These are phyloP conservation scores for Ogataea populi-albae DNA, from an alignment of 805 yeast genomes.

Conservation along the genomic window DNA sequence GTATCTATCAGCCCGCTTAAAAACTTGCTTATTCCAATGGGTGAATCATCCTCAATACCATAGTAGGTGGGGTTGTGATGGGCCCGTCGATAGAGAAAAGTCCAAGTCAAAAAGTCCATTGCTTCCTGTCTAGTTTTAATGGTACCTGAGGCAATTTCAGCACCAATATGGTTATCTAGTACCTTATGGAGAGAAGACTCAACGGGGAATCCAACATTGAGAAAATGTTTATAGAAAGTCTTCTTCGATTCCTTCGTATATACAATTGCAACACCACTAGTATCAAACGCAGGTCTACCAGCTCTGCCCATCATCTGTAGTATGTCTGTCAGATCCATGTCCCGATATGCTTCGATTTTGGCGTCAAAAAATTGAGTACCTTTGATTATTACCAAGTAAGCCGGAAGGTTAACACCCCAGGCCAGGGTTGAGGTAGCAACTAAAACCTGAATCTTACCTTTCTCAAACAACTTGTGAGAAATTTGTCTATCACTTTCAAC, in stretches of 20 bases:
- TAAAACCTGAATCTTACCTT: constrained; percentile 65
- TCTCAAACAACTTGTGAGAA: constrained; percentile 66
- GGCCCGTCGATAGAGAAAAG: constrained; percentile 69
- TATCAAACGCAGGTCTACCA: constrained; percentile 78
- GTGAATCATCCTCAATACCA: constrained; percentile 60
- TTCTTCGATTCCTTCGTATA: constrained; percentile 75
- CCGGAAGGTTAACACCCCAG: constrained; percentile 85
- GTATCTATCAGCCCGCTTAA: constrained; percentile 64
- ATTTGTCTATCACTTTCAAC: constrained; percentile 70
- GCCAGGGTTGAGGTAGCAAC: constrained; percentile 82
- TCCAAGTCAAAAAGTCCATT: constrained; percentile 72
- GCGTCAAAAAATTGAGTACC: constrained; percentile 70
- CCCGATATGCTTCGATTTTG: constrained; percentile 65
- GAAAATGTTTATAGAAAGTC: constrained; percentile 70
- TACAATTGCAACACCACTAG: constrained; percentile 73
- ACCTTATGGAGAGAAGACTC: constrained; percentile 76
- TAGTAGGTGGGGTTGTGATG: constrained; percentile 77
- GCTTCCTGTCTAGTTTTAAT: constrained; percentile 65
- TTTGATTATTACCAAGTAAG: constrained; percentile 72
- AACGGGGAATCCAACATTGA: constrained; percentile 79
- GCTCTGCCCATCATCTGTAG: constrained; percentile 86
- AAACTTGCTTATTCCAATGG: constrained; percentile 55
- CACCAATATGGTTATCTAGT: constrained; percentile 77
- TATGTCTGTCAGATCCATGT: constrained; percentile 81
- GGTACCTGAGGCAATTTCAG: constrained; percentile 72